These are phyloP conservation scores for Trichoderma sp. DNA, from an alignment of 2,329 filamentous ascomycete species.

Conservation along the genomic window DNA sequence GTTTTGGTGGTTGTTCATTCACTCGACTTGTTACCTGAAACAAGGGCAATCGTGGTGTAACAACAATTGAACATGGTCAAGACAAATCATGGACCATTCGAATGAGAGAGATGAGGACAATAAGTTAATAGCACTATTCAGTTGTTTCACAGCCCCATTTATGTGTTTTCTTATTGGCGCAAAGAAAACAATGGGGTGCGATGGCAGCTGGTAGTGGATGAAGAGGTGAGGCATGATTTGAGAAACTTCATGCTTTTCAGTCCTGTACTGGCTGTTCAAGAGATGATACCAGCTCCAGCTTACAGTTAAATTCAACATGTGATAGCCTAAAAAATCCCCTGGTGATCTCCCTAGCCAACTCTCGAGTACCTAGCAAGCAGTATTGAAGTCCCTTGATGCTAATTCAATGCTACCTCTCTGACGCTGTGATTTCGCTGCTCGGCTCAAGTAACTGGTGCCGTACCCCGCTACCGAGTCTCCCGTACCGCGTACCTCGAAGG, in stretches of 20 bases:
- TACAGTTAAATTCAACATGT: background rate
- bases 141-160: background rate
- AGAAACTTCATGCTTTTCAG: background rate
- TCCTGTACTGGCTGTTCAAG: too few species aligned
- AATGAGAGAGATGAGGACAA: background rate
- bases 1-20: background rate
- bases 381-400: background rate
- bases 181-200: background rate
- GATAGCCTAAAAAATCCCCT: background rate
- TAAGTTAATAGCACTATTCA: background rate
- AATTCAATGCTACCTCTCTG: background rate
- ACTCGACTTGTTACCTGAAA: too few species aligned
- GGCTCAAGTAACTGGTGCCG: background rate
- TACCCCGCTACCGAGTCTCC: constrained; percentile 2
- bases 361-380: background rate
- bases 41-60: background rate
- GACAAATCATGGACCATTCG: background rate
- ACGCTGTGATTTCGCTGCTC: background rate
- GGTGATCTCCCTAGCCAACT: background rate
- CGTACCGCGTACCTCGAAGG: background rate
- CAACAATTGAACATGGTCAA: background rate
- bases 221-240: background rate
- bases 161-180: background rate
- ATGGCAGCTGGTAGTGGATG: background rate
- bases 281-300: background rate